These are phyloP conservation scores for Styphnolobium japonicum DNA, from an alignment of 306 rosid genomes.

Conservation along the genomic window DNA sequence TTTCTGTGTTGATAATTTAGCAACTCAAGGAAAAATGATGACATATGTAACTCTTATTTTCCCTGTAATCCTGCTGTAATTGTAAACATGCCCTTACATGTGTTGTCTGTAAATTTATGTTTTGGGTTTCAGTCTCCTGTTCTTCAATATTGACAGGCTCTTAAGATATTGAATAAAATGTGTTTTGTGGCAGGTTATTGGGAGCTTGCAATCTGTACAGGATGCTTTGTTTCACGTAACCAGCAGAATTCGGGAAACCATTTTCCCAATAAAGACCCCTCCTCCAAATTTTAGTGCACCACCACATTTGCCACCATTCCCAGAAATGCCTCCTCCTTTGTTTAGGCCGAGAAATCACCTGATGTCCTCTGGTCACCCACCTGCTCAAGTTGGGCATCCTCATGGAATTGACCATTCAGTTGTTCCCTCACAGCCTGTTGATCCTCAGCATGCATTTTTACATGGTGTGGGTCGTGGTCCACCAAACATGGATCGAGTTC, in stretches of 20 bases:
- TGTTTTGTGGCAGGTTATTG: conserved; percentile 59
- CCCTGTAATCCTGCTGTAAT: neutral
- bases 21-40: neutral
- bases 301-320: conserved; percentile 53
- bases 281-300: conserved; percentile 64
- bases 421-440: conserved; percentile 51
- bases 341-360: conserved; percentile 67
- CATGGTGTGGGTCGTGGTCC: conserved; percentile 57
- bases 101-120: neutral
- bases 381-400: conserved; percentile 59
- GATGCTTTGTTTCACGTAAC: conserved; percentile 90
- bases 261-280: conserved; percentile 57
- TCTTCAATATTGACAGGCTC: neutral
- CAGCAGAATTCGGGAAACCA: conserved; percentile 73
- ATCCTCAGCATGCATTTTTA: conserved; percentile 55
- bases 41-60: neutral
- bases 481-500: conserved; percentile 62
- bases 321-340: conserved; percentile 69
- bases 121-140: conserved; percentile 8
- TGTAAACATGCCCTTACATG: neutral
- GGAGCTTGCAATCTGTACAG: conserved; percentile 72
- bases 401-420: conserved; percentile 64
- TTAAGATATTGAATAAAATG: conserved; percentile 2
- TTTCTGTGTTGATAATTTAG: neutral
- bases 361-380: conserved; percentile 61